Evolutionary conservation across 371 early-diverging fungal species (phyloP).

Genomic region (Sporodiniella umbellata): DNA sequence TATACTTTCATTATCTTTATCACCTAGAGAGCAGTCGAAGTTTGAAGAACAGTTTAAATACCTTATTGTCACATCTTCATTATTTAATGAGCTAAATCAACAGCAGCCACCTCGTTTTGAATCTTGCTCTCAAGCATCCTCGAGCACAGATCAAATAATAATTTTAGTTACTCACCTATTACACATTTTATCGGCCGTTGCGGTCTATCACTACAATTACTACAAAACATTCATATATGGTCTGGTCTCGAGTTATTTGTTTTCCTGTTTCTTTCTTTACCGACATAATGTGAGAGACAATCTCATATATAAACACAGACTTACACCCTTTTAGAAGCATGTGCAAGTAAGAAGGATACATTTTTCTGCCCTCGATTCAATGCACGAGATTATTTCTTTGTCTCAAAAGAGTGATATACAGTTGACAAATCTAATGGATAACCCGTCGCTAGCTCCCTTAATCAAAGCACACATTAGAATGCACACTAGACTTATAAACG

Average conservation of each 20-base stretch:
- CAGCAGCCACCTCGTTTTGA: not conserved
- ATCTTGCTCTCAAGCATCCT: not conserved
- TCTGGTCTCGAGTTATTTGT: not conserved
- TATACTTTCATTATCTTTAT: conserved; percentile 30
- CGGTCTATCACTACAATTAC: not conserved
- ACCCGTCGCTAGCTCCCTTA: not conserved
- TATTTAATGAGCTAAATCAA: conserved; percentile 46
- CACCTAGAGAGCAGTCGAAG: conserved; percentile 52
- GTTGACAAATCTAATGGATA: conserved; percentile 3
- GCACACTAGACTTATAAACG: conserved; percentile 9
- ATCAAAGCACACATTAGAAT: conserved; percentile 17
- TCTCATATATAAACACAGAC: too few relatives aligned
- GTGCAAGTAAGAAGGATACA: conserved; percentile 31
- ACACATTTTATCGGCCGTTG: not conserved
- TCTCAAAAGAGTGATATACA: conserved; percentile 28
- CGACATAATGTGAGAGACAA: conserved; percentile 17
- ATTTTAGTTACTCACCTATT: not conserved
- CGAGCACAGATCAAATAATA: not conserved
- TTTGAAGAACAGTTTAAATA: conserved; percentile 71
- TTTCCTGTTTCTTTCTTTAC: conserved; percentile 14
- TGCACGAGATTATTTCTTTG: conserved; percentile 27
- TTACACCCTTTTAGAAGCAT: conserved; percentile 23
- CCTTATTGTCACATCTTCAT: conserved; percentile 60
- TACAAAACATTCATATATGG: not conserved
- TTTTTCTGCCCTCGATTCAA: conserved; percentile 21